Percentiles rank a stretch among this genome's conserved stretches.
phyloP scores from a whole-genome alignment of 176 grass and related monocot genomes.

The Raddia distichophylla region DNA sequence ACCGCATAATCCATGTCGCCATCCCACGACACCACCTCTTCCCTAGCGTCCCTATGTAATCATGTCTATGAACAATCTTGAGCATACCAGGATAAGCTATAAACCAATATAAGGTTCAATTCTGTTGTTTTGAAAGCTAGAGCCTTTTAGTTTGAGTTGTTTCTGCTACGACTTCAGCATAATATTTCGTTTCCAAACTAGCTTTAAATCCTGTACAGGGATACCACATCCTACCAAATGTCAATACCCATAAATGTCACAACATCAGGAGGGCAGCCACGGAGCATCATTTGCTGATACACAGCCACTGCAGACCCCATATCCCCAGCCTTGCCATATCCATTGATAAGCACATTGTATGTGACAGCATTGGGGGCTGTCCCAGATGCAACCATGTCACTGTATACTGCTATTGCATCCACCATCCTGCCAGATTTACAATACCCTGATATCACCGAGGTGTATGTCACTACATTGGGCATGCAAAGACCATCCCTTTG shows the following conservation, averaged over 20 bases:
- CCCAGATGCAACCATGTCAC: slow-evolving; percentile 71
- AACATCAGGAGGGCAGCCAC: slow-evolving; percentile 68
- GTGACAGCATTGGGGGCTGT: slow-evolving; percentile 64
- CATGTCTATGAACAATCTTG: background rate
- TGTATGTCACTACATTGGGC: slow-evolving; percentile 91
- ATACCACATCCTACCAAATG: background rate
- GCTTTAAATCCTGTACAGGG: background rate
- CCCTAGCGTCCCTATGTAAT: no score
- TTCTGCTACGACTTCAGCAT: slow-evolving; percentile 11
- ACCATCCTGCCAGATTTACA: slow-evolving; percentile 71
- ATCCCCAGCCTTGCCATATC: slow-evolving; percentile 70
- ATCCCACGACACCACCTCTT: no score
- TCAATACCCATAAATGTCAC: slow-evolving; percentile 95
- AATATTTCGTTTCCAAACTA: background rate
- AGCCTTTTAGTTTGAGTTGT: background rate
- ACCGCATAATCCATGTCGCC: no score
- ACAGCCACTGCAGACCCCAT: slow-evolving; percentile 58
- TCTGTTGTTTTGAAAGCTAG: background rate
- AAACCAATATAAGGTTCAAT: background rate
- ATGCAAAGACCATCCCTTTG: slow-evolving; percentile 54
- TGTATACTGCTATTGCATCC: slow-evolving; percentile 64
- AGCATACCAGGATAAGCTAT: background rate
- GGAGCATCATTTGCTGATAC: slow-evolving; percentile 75
- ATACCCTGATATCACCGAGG: slow-evolving; percentile 76
- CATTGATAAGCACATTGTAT: slow-evolving; percentile 95